These are phyloP conservation scores for Infundibulicybe gibba DNA, from an alignment of 768 basidiomycete species.

Conservation along the genomic window DNA sequence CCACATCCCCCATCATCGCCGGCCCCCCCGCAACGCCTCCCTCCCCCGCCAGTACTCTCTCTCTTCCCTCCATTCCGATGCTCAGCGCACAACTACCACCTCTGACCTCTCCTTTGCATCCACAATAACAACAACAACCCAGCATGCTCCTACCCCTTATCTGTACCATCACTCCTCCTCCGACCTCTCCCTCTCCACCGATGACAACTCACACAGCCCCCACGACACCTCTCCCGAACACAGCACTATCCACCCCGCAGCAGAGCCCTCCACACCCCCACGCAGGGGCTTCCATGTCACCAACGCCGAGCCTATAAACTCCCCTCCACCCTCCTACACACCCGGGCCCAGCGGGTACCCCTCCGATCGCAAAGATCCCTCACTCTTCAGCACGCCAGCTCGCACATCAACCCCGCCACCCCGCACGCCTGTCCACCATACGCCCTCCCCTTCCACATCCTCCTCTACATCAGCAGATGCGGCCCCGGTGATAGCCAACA, in stretches of 20 bases:
- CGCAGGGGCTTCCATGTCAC: constrained; percentile 36
- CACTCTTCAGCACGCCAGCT: neutral
- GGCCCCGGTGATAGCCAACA: neutral
- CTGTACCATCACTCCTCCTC: constrained; percentile 3
- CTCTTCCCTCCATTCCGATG: constrained; percentile 17
- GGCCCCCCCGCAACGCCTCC: constrained; percentile 28
- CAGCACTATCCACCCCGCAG: constrained; percentile 5
- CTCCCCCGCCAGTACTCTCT: constrained; percentile 28
- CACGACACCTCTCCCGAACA: constrained; percentile 2
- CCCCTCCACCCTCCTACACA: constrained; percentile 47
- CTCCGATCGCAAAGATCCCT: constrained; percentile 4
- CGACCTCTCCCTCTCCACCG: constrained; percentile 1
- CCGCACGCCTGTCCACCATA: no score
- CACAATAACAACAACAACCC: neutral
- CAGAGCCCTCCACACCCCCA: constrained; percentile 24
- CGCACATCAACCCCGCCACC: neutral
- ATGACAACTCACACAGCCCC: neutral
- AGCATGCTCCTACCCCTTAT: constrained; percentile 8
- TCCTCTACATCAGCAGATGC: neutral
- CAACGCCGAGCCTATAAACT: constrained; percentile 25
- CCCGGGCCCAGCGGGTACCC: constrained; percentile 11
- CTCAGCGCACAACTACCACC: constrained; percentile 2
- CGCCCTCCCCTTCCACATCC: no score
- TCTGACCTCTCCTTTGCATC: no score
- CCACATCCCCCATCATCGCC: constrained; percentile 18